Evolutionary conservation across 2,329 filamentous ascomycete species (phyloP), one percentile per base, ranked within the genome.

Genomic region (Chalaropsis ovoidea): DNA sequence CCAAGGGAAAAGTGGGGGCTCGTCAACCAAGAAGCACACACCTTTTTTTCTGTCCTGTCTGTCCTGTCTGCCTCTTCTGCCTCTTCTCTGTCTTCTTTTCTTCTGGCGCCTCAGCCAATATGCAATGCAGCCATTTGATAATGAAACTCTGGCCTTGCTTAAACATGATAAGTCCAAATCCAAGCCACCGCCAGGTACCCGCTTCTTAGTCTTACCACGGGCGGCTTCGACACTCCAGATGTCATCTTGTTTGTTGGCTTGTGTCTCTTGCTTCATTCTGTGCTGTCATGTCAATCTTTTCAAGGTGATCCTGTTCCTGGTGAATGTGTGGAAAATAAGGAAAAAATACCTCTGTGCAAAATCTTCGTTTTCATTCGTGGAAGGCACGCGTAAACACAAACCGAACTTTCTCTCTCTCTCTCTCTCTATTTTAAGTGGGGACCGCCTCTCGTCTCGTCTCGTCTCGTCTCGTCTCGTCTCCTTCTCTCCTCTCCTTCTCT

Each of bases 101-200:
- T 6, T 58, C 54, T 31, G 10, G 35, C 22, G 47, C 47, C 19
- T 49, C 13, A 49, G 47, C 2, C n/a, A 24, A 49, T 49, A 49
- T 35, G 22, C 54, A 60, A 60, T 35, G 22, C 54, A 60, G 31
- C 7, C 54, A 60, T 60, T 35, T 35, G 17, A 19, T 60, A 60
- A 60, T 39, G 15, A 49, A 49, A 49, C 47, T 22, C 47, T 49
- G 22, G 47, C 47, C 47, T 24, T 49, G 47, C 47, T 49, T 49
- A 49, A 49, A 49, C 47, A 49, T 49, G 19, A 24, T 19, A 49
- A 49, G 47, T 49, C 47, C 8, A 49, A 13, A 13, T 5, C 47
- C 19, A 49, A 49, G 19, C n/a, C 47, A 31, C 31, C 31, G 31
- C 47, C 47, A 24, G 19, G 47, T 49, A 49, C 47, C 47, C 47